Evolutionary conservation across 2,329 filamentous ascomycete species (phyloP).

Genomic region (Diaporthe caulivora): DNA sequence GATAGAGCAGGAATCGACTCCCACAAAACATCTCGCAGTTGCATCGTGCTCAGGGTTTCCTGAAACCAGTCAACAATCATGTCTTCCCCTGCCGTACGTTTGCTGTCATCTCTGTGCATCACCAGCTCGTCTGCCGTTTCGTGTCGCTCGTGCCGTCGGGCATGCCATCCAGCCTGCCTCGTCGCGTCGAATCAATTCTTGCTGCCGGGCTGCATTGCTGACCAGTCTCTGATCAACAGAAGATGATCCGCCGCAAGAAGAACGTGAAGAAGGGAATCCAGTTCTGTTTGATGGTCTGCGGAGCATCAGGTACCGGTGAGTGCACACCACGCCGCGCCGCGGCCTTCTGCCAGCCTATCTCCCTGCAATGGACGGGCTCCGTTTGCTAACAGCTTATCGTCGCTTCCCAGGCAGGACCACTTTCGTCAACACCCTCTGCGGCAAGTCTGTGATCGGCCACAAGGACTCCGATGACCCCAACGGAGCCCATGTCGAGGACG

Average conservation of each 20-base stretch:
- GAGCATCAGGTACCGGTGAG: slow-evolving; percentile 97
- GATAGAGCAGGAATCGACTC: slow-evolving; percentile 41
- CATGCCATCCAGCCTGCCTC: slow-evolving; percentile 3
- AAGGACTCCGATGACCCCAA: slow-evolving; percentile 94
- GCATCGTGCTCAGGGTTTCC: not conserved
- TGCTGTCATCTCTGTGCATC: slow-evolving; percentile 37
- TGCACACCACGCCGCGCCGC: slow-evolving; percentile 43
- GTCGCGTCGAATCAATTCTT: slow-evolving; percentile 37
- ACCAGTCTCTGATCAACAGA: slow-evolving; percentile 60
- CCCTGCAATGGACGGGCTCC: slow-evolving; percentile 31
- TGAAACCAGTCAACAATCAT: slow-evolving; percentile 41
- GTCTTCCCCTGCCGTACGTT: slow-evolving; percentile 45
- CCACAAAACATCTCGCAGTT: slow-evolving; percentile 24
- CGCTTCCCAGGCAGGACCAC: slow-evolving; percentile 84
- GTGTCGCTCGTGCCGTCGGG: slow-evolving; percentile 7
- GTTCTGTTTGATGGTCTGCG: slow-evolving; percentile 99
- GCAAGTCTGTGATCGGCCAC: slow-evolving; percentile 89
- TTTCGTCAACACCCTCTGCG: slow-evolving; percentile 99
- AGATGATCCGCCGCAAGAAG: slow-evolving; percentile 99
- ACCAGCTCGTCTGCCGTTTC: slow-evolving; percentile 28
- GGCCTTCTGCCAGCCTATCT: slow-evolving; percentile 24
- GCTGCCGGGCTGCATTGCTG: slow-evolving; percentile 44
- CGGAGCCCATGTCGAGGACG: slow-evolving; percentile 92
- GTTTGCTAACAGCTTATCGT: slow-evolving; percentile 36
- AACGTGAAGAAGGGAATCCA: slow-evolving; percentile 99